Conservation (phyloP, 371 early-diverging fungal genomes). For the Synchytrium microbalum region DNA sequence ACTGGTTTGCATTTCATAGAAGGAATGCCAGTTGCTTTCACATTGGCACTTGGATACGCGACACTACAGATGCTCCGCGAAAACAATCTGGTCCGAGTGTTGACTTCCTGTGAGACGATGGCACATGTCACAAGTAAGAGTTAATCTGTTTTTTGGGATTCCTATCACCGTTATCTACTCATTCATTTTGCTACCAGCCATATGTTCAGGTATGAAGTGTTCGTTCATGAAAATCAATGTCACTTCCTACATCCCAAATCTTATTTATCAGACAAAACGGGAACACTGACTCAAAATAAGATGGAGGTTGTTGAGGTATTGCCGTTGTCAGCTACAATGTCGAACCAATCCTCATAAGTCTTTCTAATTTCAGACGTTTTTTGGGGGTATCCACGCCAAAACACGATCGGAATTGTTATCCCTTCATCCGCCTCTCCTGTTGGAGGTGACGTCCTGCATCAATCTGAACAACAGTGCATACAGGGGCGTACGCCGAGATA, state of each 20-base stretch:
- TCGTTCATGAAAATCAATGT: not conserved
- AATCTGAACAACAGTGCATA: slow-evolving; percentile 22
- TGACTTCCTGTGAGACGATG: slow-evolving; percentile 96
- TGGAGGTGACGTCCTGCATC: slow-evolving; percentile 33
- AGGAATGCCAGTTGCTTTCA: slow-evolving; percentile 96
- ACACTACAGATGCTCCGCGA: slow-evolving; percentile 87
- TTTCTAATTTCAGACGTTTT: slow-evolving; percentile 26
- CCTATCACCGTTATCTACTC: no score
- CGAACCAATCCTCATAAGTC: no score
- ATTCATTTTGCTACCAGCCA: not conserved
- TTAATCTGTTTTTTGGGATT: no score
- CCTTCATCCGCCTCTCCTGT: slow-evolving; percentile 16
- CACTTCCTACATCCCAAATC: not conserved
- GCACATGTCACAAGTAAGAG: slow-evolving; percentile 93
- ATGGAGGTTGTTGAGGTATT: slow-evolving; percentile 79
- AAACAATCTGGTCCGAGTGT: slow-evolving; percentile 87
- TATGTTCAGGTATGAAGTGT: not conserved
- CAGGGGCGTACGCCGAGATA: slow-evolving; percentile 22
- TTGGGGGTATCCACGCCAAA: slow-evolving; percentile 37
- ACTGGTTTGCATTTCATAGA: no score
- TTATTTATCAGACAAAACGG: slow-evolving; percentile 92
- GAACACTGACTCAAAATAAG: slow-evolving; percentile 91
- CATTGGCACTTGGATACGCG: slow-evolving; percentile 88
- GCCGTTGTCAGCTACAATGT: not conserved
- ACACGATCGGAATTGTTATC: slow-evolving; percentile 20